Conservation (phyloP, 352 stramenopile species). For the Pythium graminicola region DNA sequence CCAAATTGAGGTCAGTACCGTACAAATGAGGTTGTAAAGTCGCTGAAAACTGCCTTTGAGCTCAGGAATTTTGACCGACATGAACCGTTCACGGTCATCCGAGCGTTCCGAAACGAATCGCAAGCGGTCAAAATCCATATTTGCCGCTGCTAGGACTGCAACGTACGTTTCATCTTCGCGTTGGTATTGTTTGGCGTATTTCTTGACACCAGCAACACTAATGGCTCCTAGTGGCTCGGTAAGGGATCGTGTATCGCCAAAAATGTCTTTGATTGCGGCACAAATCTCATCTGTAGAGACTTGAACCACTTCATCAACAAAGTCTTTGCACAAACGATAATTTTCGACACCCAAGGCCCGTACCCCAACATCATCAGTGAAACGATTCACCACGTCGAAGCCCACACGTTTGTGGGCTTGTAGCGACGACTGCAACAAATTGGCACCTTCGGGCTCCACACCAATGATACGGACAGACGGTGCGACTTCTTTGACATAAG, state of each 20-base stretch:
- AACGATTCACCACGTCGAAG: constrained; percentile 93
- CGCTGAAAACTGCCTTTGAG: constrained; percentile 84
- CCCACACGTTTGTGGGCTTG: constrained; percentile 86
- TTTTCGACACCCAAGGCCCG: constrained; percentile 94
- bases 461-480: constrained; percentile 94
- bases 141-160: constrained; percentile 94
- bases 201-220: constrained; percentile 93
- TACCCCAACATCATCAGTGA: constrained; percentile 96
- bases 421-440: constrained; percentile 96
- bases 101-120: constrained; percentile 93
- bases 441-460: constrained; percentile 94
- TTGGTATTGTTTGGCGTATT: constrained; percentile 79
- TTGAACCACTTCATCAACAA: constrained; percentile 97
- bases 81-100: constrained; percentile 92
- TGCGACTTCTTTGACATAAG: constrained; percentile 87
- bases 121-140: constrained; percentile 98
- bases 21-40: constrained; percentile 52
- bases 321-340: constrained; percentile 89
- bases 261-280: constrained; percentile 90
- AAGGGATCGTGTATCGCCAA: constrained; percentile 92
- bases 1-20: no score
- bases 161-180: constrained; percentile 87
- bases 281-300: constrained; percentile 96
- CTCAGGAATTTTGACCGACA: constrained; percentile 96
- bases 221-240: constrained; percentile 95